These are phyloP conservation scores for Trametes cinnabarina DNA, from an alignment of 768 basidiomycete genomes.

Conservation along the genomic window DNA sequence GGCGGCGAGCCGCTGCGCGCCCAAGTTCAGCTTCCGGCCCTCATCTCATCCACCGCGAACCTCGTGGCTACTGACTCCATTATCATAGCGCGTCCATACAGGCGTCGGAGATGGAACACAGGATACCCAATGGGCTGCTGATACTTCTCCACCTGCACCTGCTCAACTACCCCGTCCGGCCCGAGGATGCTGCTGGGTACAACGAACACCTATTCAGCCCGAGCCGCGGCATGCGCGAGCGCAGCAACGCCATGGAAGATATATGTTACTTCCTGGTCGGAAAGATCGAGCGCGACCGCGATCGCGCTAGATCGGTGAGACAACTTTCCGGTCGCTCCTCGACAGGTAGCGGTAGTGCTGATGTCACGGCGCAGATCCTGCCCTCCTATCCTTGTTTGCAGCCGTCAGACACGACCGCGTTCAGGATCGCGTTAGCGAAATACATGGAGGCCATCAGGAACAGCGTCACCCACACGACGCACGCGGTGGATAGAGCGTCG, in stretches of 20 bases:
- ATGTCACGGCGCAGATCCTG: constrained; percentile 38
- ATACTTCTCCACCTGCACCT: constrained; percentile 54
- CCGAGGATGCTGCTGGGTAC: constrained; percentile 48
- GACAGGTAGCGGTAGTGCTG: background rate
- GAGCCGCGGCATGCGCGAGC: constrained; percentile 46
- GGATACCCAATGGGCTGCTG: constrained; percentile 42
- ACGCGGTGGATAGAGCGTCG: constrained; percentile 6
- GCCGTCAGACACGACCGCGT: constrained; percentile 51
- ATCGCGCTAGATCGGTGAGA: constrained; percentile 28
- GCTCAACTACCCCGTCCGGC: constrained; percentile 47
- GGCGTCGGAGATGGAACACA: background rate
- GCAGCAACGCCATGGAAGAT: constrained; percentile 52
- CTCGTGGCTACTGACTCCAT: too few species aligned
- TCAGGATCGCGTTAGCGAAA: constrained; percentile 49
- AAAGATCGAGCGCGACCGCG: constrained; percentile 40
- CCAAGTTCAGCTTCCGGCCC: too few species aligned
- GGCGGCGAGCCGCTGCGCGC: too few species aligned
- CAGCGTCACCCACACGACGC: constrained; percentile 33
- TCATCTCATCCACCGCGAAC: too few species aligned
- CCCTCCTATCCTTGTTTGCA: constrained; percentile 50
- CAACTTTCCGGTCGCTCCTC: background rate
- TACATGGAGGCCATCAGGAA: constrained; percentile 50
- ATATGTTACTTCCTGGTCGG: constrained; percentile 48
- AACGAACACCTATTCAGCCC: constrained; percentile 49
- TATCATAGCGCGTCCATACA: too few species aligned